Evolutionary conservation across 768 basidiomycete species (phyloP), one percentile per base, ranked within the genome.

Genomic region (Cytidiella melzeri): DNA sequence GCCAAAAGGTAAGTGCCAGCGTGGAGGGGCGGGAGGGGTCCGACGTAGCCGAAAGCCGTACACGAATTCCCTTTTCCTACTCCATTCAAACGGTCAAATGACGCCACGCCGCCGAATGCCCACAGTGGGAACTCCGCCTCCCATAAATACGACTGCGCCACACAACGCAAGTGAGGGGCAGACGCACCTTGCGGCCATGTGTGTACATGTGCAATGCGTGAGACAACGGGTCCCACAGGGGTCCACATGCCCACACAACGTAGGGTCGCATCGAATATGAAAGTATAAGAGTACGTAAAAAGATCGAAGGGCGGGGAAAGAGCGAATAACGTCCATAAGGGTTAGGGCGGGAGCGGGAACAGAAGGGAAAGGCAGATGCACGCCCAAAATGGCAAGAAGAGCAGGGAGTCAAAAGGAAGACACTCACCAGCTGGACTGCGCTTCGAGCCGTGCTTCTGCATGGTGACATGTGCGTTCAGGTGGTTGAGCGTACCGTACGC

Each of bases 401-500:
- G 50, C 48, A 41, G 46, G 34, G 55, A 37, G 21, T 43, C 45
- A 34, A 19, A 26, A 25, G 23, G 50, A 34, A 63, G 19, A 70
- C 30, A 34, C 87, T 69, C 60, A 95, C 95, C 94, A 48, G 80
- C 80, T 11, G 95, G 95, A 64, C 81, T 86, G 48, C 94, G 80
- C 70, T 95, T 97, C 13, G 73, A 48, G 38, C 95, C 95, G 64
- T 99, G 95, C 67, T 89, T 89, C 67, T 97, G 95, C 90, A 96
- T 96, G n/a, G 84, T 87, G 50, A 97, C 92, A 65, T 99, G 95
- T 25, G 93, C 92, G 64, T 99, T 99, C 53, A 99, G 75, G 67
- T 99, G 95, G 64, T 99, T 97, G 43, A 97, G 74, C 3, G 93
- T 96, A 25, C 93, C 93, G 61, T 95, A 96, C 23, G 88, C 76